These are phyloP conservation scores for Colletotrichum sp. DNA, from an alignment of 2,329 filamentous ascomycete species.

Conservation along the genomic window DNA sequence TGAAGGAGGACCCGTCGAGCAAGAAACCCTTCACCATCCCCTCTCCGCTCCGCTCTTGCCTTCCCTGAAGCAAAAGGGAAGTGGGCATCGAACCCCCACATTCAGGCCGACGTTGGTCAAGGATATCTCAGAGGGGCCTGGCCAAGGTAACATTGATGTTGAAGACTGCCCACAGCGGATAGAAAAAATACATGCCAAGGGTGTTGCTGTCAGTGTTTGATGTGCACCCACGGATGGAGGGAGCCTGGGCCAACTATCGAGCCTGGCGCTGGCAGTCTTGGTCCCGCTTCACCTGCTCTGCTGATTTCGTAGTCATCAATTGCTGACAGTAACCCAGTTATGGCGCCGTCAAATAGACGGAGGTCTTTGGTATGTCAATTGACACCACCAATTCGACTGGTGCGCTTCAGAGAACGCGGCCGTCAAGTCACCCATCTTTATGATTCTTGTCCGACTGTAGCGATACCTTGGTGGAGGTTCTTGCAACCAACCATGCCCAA, in stretches of 20 bases:
- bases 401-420: neutral
- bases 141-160: neutral
- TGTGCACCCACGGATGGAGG: neutral
- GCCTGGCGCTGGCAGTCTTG: neutral
- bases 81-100: slow-evolving; percentile 2
- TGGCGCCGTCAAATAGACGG: neutral
- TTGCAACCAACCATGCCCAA: neutral
- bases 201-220: slow-evolving; percentile 16
- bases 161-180: neutral
- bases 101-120: slow-evolving; percentile 5
- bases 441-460: neutral
- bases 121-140: neutral
- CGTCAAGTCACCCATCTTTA: neutral
- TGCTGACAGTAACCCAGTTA: neutral
- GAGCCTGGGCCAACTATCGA: neutral
- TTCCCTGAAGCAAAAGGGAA: neutral
- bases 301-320: neutral
- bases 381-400: neutral
- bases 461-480: neutral
- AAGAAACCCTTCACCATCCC: neutral
- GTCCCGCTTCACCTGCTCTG: neutral
- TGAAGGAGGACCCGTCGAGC: neutral
- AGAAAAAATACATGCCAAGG: slow-evolving; percentile 9
- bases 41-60: neutral
- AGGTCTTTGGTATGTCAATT: neutral